Evolutionary conservation across 176 grass and related monocot genomes (phyloP).

Genomic region (Cymbopogon citratus): DNA sequence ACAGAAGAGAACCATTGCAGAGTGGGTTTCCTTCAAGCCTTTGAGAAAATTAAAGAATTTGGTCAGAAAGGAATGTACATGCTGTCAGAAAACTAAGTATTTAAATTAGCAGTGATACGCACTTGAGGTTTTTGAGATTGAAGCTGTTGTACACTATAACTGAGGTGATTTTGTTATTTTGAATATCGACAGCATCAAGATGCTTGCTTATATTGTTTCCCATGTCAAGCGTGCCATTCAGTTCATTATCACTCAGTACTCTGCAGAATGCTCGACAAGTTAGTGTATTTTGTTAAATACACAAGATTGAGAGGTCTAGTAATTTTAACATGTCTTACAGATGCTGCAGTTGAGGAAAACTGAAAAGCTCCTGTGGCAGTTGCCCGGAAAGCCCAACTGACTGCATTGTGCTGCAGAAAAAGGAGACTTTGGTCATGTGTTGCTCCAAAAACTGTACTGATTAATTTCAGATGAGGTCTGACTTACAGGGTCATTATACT

Average conservation of each 20-base stretch:
- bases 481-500: constrained; percentile 55
- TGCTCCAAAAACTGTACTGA: neutral
- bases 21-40: constrained; percentile 65
- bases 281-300: neutral
- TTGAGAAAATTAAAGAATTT: constrained; percentile 7
- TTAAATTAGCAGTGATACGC: constrained; percentile 21
- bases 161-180: constrained; percentile 47
- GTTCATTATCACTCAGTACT: constrained; percentile 56
- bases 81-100: neutral
- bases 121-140: constrained; percentile 36
- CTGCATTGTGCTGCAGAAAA: constrained; percentile 47
- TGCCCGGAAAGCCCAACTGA: constrained; percentile 49
- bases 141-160: constrained; percentile 31
- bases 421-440: neutral
- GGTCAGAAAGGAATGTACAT: neutral
- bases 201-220: constrained; percentile 25
- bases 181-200: constrained; percentile 44
- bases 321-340: constrained; percentile 46
- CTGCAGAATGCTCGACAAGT: constrained; percentile 43
- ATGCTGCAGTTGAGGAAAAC: constrained; percentile 32
- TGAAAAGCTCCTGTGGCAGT: constrained; percentile 58
- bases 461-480: neutral
- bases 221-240: constrained; percentile 72
- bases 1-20: constrained; percentile 38
- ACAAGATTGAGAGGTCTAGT: neutral